A percentile compares a stretch with the other conserved stretches of the same genome.
These are phyloP conservation scores for Amauroascus verrucosus DNA, from an alignment of 2,329 filamentous ascomycete species.

Conservation along the genomic window DNA sequence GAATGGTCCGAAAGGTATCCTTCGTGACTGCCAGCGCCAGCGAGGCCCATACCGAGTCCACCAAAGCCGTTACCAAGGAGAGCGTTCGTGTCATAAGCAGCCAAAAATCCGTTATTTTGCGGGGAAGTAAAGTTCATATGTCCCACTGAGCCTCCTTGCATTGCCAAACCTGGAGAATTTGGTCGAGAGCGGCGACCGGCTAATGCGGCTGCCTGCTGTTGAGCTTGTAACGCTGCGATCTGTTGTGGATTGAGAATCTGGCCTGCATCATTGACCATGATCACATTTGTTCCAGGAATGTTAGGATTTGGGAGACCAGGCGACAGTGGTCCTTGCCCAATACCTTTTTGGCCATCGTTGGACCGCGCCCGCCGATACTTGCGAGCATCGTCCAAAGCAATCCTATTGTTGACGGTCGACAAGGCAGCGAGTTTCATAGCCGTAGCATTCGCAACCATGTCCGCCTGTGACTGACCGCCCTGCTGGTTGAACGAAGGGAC, in stretches of 20 bases:
- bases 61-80: constrained; percentile 61
- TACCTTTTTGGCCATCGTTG: constrained; percentile 55
- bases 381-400: constrained; percentile 89
- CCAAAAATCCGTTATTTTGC: constrained; percentile 88
- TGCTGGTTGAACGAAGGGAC: constrained; percentile 64
- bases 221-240: constrained; percentile 67
- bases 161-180: constrained; percentile 74
- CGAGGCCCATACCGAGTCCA: constrained; percentile 60
- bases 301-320: constrained; percentile 53
- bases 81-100: constrained; percentile 71
- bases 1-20: constrained; percentile 91
- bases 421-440: constrained; percentile 97
- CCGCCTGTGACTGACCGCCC: constrained; percentile 59
- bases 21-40: constrained; percentile 60
- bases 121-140: constrained; percentile 69
- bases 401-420: constrained; percentile 96
- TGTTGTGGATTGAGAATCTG: constrained; percentile 80
- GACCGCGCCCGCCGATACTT: constrained; percentile 90
- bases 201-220: constrained; percentile 44
- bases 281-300: constrained; percentile 63
- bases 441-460: constrained; percentile 97
- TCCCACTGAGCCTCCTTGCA: constrained; percentile 52
- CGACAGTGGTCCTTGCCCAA: constrained; percentile 52
- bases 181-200: constrained; percentile 62
- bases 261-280: constrained; percentile 91